Evolutionary conservation across 2,329 filamentous ascomycete genomes (phyloP).

Genomic region (Microthyrium microscopicum): DNA sequence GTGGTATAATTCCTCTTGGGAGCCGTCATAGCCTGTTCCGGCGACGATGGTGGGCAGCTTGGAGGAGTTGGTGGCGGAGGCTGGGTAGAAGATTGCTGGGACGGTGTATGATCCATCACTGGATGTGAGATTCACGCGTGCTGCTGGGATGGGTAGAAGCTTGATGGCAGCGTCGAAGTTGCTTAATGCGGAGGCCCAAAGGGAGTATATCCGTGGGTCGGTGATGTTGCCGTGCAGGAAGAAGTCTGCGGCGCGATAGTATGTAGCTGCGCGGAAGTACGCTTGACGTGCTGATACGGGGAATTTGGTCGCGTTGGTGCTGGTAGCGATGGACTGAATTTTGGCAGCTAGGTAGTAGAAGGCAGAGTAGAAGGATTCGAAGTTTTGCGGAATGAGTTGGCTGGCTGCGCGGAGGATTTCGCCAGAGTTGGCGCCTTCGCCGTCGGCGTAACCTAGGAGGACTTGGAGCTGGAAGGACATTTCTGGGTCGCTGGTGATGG

Average conservation of each 20-base stretch:
- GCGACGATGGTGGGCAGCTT: no score
- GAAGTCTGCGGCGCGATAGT: constrained; percentile 9
- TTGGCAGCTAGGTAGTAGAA: constrained; percentile 12
- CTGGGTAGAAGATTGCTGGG: no score
- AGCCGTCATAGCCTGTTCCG: no score
- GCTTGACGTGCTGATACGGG: constrained; percentile 5
- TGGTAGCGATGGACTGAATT: background rate
- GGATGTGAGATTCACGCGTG: no score
- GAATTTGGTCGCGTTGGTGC: background rate
- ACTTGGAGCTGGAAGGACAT: constrained; percentile 9
- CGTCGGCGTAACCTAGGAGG: constrained; percentile 6
- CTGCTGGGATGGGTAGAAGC: no score
- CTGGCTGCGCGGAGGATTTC: constrained; percentile 19
- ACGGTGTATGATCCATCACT: no score
- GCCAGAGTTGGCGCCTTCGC: constrained; percentile 16
- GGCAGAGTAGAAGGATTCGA: constrained; percentile 12
- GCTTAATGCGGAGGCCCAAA: no score
- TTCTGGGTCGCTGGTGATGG: constrained; percentile 8
- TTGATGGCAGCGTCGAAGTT: no score
- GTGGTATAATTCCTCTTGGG: no score
- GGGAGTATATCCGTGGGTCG: constrained; percentile 7
- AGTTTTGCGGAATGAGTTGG: constrained; percentile 13
- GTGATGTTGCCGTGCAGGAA: constrained; percentile 8
- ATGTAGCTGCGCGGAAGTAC: constrained; percentile 7
- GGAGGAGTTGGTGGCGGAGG: no score